phyloP scores from a whole-genome alignment of 257 asterid species.

The Primulina tabacum region DNA sequence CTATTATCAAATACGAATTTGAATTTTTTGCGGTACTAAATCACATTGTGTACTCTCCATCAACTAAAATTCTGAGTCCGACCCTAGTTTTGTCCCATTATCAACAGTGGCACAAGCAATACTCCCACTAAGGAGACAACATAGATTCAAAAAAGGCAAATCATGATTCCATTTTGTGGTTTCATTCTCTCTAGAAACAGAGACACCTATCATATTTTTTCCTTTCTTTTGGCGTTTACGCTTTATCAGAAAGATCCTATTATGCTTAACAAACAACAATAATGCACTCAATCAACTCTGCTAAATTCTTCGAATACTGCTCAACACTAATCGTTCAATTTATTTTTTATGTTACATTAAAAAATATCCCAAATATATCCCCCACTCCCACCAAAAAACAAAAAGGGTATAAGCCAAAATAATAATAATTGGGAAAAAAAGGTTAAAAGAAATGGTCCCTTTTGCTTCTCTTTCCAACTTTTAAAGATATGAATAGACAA shows the following conservation, averaged over 20 bases:
- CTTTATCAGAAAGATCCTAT: neutral
- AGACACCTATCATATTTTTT: neutral
- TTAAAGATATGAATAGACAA: neutral
- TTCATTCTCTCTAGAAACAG: neutral
- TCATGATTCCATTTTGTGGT: conserved; percentile 16
- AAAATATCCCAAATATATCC: conserved; percentile 22
- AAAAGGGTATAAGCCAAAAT: conserved; percentile 18
- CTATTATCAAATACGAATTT: no score
- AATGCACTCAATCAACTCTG: conserved; percentile 22
- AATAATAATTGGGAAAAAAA: neutral
- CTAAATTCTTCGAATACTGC: conserved; percentile 22
- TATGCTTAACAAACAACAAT: conserved; percentile 27
- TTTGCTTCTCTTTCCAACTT: conserved; percentile 21
- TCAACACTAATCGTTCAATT: conserved; percentile 18
- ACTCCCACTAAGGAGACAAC: conserved; percentile 33
- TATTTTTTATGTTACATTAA: neutral
- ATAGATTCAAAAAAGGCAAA: conserved; percentile 10
- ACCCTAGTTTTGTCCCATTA: conserved; percentile 16
- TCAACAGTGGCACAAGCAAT: conserved; percentile 26
- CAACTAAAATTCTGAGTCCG: conserved; percentile 9
- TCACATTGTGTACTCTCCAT: neutral
- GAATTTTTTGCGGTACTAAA: no score
- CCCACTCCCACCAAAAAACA: conserved; percentile 4
- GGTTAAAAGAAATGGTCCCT: conserved; percentile 10
- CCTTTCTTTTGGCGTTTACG: conserved; percentile 16